Evolutionary conservation across 2,329 filamentous ascomycete species (phyloP).

Genomic region (Bipolaris bicolor): DNA sequence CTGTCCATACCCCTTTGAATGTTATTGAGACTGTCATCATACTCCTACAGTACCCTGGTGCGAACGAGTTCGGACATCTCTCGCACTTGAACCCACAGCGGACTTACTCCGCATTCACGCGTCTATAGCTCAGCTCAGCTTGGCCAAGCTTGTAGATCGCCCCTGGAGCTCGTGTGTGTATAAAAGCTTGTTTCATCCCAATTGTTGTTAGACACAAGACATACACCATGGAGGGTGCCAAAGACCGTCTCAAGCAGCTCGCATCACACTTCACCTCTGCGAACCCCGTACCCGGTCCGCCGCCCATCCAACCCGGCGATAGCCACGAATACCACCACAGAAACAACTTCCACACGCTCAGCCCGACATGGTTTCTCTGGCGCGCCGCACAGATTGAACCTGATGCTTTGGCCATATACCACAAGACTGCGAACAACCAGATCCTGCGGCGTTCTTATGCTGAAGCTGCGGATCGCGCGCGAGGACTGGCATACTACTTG

Average conservation of each 20-base stretch:
- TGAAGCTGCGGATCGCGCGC: constrained; percentile 82
- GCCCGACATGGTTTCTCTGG: constrained; percentile 85
- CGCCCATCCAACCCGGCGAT: constrained; percentile 48
- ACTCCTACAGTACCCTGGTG: neutral
- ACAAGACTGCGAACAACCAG: constrained; percentile 78
- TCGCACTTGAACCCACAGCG: constrained; percentile 10
- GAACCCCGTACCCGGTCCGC: constrained; percentile 33
- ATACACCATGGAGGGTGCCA: constrained; percentile 20
- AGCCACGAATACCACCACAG: constrained; percentile 52
- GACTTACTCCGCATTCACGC: constrained; percentile 27
- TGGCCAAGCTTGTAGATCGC: constrained; percentile 10
- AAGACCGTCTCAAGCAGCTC: constrained; percentile 45
- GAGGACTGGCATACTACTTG: constrained; percentile 87
- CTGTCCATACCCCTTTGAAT: neutral
- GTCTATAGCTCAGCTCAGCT: constrained; percentile 17
- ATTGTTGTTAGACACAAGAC: neutral
- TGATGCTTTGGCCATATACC: constrained; percentile 78
- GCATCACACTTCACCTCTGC: constrained; percentile 47
- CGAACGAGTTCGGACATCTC: constrained; percentile 4
- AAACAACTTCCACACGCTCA: constrained; percentile 76
- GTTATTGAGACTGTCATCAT: neutral
- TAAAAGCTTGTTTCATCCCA: neutral
- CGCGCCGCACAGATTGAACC: constrained; percentile 89
- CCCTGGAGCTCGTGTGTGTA: constrained; percentile 8
- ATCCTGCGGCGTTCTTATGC: constrained; percentile 77